phyloP scores from a whole-genome alignment of 148 eudicot species.

The Nyssa sinensis region DNA sequence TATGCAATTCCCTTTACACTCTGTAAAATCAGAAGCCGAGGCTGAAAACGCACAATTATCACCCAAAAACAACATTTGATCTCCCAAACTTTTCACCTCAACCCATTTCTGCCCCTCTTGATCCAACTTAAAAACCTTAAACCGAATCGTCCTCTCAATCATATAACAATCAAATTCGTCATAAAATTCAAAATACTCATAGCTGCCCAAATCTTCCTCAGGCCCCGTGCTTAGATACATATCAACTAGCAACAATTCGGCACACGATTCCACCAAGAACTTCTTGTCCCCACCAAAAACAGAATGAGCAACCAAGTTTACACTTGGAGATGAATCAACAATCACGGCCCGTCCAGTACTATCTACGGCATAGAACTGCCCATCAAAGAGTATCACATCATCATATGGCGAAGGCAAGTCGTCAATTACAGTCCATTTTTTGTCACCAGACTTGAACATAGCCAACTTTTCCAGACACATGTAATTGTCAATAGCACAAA shows the following conservation, averaged over 20 bases:
- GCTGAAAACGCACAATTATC: slow-evolving; percentile 68
- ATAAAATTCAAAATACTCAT: slow-evolving; percentile 37
- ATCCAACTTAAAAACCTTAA: slow-evolving; percentile 69
- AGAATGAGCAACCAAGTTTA: slow-evolving; percentile 42
- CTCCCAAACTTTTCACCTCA: slow-evolving; percentile 56
- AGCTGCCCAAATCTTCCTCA: slow-evolving; percentile 41
- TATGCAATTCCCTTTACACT: slow-evolving; percentile 57
- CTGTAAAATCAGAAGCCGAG: slow-evolving; percentile 37
- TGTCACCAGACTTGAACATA: slow-evolving; percentile 43
- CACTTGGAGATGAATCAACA: slow-evolving; percentile 19
- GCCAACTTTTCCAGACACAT: slow-evolving; percentile 73
- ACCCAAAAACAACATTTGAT: slow-evolving; percentile 64
- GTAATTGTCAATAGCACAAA: slow-evolving; percentile 59
- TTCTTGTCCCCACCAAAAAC: slow-evolving; percentile 79
- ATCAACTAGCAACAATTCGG: slow-evolving; percentile 70
- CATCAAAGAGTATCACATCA: slow-evolving; percentile 56
- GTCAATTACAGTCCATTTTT: slow-evolving; percentile 52
- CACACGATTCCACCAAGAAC: slow-evolving; percentile 49
- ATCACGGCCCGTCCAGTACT: slow-evolving; percentile 50
- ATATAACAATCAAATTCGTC: slow-evolving; percentile 48
- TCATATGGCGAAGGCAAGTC: slow-evolving; percentile 53
- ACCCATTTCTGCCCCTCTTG: slow-evolving; percentile 44
- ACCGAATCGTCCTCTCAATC: slow-evolving; percentile 50
- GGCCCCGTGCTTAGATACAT: slow-evolving; percentile 51
- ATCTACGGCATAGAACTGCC: slow-evolving; percentile 71